Percentiles rank a stretch among this genome's conserved stretches.
These are phyloP conservation scores for Xanthoconium purpureum DNA, from an alignment of 768 basidiomycete genomes.

Conservation along the genomic window DNA sequence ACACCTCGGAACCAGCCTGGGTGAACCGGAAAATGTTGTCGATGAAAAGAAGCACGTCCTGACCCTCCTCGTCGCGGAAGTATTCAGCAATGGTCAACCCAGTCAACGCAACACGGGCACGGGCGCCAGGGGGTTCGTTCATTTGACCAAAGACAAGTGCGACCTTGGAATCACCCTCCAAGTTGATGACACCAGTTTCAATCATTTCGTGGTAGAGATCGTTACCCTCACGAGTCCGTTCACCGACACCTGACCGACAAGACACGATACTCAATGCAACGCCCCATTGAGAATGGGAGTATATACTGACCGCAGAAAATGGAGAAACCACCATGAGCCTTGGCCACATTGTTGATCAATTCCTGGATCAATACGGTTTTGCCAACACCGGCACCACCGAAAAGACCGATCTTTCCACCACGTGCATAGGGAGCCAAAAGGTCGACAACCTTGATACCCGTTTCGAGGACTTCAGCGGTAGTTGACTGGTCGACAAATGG, in stretches of 20 bases:
- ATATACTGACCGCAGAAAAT: constrained; percentile 84
- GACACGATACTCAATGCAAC: constrained; percentile 9
- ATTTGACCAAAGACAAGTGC: constrained; percentile 99
- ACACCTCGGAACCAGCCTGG: constrained; percentile 99
- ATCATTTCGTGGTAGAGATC: constrained; percentile 99
- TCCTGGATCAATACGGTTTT: constrained; percentile 99
- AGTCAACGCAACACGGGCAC: constrained; percentile 99
- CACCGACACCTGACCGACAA: constrained; percentile 79
- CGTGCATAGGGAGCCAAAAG: constrained; percentile 99
- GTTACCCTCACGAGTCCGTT: constrained; percentile 99
- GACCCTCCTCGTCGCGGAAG: constrained; percentile 99
- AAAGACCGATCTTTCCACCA: constrained; percentile 99
- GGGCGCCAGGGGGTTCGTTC: constrained; percentile 99
- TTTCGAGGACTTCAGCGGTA: constrained; percentile 97
- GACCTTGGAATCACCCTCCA: constrained; percentile 99
- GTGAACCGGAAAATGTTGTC: constrained; percentile 99
- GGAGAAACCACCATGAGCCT: constrained; percentile 99
- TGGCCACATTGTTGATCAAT: constrained; percentile 99
- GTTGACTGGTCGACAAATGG: constrained; percentile 98
- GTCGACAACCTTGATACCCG: constrained; percentile 99
- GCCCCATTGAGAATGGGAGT: neutral
- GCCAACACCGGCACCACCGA: constrained; percentile 99
- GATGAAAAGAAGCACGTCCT: constrained; percentile 99
- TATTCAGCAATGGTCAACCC: constrained; percentile 99
- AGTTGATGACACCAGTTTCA: constrained; percentile 99